Conservation (phyloP, 2,329 filamentous ascomycete genomes). For the Aspergillus sp. region DNA sequence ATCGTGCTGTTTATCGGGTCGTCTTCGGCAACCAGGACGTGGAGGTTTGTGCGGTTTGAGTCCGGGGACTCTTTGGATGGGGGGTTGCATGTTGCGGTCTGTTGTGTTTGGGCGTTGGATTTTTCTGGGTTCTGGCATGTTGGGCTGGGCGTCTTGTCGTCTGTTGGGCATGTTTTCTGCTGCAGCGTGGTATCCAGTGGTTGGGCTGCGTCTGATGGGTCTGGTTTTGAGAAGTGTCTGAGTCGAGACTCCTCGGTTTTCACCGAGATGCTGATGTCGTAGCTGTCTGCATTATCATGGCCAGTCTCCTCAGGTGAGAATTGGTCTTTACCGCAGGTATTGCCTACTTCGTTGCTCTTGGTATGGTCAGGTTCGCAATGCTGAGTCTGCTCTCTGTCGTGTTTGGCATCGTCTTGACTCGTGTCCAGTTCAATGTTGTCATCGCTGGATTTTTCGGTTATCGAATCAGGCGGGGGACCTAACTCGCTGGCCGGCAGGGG, state of each 20-base stretch:
- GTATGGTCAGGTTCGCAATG: no score
- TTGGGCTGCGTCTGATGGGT: neutral
- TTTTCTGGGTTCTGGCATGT: neutral
- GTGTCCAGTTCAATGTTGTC: neutral
- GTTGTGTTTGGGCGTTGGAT: neutral
- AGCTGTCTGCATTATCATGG: neutral
- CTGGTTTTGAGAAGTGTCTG: neutral
- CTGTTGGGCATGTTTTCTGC: neutral
- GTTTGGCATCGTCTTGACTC: neutral
- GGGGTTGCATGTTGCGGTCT: neutral
- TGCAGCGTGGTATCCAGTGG: neutral
- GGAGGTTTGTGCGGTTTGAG: slow-evolving; percentile 7
- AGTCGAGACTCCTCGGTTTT: neutral
- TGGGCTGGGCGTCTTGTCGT: neutral
- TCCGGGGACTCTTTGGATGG: neutral
- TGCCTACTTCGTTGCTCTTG: neutral
- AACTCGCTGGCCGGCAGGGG: slow-evolving; percentile 44
- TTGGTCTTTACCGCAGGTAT: neutral
- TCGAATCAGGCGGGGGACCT: neutral
- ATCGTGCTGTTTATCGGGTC: slow-evolving; percentile 81
- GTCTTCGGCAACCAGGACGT: slow-evolving; percentile 72
- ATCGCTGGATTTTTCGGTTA: neutral
- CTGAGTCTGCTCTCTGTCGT: neutral
- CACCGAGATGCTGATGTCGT: slow-evolving; percentile 1
- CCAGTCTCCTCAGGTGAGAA: no score